Conservation (phyloP, 2,329 filamentous ascomycete genomes). For the Curvularia spicifera region DNA sequence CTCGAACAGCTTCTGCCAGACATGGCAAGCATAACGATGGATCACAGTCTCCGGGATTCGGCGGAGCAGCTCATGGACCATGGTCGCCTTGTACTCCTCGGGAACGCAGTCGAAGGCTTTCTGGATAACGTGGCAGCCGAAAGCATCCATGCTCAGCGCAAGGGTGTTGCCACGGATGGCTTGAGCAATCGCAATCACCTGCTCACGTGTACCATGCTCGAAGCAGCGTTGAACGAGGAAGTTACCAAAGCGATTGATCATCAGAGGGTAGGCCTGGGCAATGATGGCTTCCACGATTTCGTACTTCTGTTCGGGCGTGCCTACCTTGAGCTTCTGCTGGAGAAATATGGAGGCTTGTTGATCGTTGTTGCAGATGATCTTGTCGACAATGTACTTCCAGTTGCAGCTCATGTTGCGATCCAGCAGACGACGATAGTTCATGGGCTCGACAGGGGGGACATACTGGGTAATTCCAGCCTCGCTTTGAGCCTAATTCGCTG, state of each 20-base stretch:
- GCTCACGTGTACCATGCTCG: constrained; percentile 93
- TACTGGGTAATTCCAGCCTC: constrained; percentile 64
- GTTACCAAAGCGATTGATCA: constrained; percentile 99
- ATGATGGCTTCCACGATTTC: constrained; percentile 98
- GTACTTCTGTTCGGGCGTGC: constrained; percentile 92
- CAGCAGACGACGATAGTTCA: constrained; percentile 94
- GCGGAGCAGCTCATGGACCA: constrained; percentile 96
- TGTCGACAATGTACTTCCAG: constrained; percentile 99
- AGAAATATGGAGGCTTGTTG: constrained; percentile 99
- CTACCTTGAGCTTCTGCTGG: constrained; percentile 98
- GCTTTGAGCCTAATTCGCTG: constrained; percentile 28
- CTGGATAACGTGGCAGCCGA: constrained; percentile 97
- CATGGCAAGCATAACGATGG: constrained; percentile 97
- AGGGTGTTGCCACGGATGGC: constrained; percentile 93
- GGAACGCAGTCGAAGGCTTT: constrained; percentile 98
- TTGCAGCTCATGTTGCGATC: constrained; percentile 97
- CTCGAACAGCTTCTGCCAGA: constrained; percentile 99
- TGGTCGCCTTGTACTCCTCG: constrained; percentile 96
- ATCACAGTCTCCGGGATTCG: constrained; percentile 97
- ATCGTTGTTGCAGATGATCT: constrained; percentile 99
- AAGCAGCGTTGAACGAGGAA: constrained; percentile 99
- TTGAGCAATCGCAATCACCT: constrained; percentile 91
- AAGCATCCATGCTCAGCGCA: constrained; percentile 96
- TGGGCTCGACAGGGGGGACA: constrained; percentile 83
- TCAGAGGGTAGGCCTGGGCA: constrained; percentile 89